Conservation (phyloP, 2,329 filamentous ascomycete species). For the Aspergillus sp. region DNA sequence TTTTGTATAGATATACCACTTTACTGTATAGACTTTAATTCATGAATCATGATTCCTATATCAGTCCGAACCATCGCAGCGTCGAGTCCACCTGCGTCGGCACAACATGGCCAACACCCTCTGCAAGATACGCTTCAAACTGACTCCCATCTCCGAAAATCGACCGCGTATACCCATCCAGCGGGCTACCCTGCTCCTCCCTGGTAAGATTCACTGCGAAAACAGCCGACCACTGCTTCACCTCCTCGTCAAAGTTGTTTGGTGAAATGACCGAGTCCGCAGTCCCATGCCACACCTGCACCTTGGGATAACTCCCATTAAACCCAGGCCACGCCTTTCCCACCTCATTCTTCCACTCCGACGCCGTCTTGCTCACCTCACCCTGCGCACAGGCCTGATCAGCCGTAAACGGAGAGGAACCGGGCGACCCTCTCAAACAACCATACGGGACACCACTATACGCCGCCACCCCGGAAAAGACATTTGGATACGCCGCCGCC, state of each 20-base stretch:
- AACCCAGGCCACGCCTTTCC: constrained; percentile 1
- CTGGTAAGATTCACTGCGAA: background rate
- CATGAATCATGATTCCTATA: background rate
- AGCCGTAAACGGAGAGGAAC: background rate
- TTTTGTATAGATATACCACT: background rate
- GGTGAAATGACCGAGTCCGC: background rate
- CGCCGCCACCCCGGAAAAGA: background rate
- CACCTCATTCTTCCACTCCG: constrained; percentile 8
- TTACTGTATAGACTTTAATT: background rate
- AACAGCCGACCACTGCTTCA: constrained; percentile 11
- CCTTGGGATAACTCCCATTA: constrained; percentile 6
- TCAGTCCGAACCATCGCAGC: constrained; percentile 10
- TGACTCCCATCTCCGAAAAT: constrained; percentile 2
- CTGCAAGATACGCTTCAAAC: constrained; percentile 8
- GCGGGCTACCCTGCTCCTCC: background rate
- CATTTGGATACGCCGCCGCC: constrained; percentile 8
- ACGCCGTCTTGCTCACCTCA: background rate
- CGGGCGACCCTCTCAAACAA: constrained; percentile 3
- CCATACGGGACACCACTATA: constrained; percentile 9
- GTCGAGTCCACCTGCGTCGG: constrained; percentile 7
- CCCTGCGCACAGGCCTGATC: constrained; percentile 8
- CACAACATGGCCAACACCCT: constrained; percentile 13
- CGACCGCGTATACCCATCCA: constrained; percentile 8
- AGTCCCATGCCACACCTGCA: constrained; percentile 14
- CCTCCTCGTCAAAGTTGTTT: constrained; percentile 1